Evolutionary conservation across 2,329 filamentous ascomycete genomes (phyloP).

Genomic region (Pochonia chlamydosporia): DNA sequence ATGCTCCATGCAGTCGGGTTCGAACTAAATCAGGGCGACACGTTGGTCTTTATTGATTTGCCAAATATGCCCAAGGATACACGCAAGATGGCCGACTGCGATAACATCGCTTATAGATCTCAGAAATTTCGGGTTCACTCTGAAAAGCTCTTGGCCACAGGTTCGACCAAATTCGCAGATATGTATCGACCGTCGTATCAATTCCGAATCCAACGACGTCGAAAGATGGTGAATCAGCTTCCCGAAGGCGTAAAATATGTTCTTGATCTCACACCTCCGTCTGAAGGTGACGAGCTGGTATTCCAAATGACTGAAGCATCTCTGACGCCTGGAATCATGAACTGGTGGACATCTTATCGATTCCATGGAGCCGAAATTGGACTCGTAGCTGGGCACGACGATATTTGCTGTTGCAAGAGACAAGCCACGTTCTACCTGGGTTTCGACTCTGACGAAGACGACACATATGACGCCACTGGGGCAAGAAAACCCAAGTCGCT

Average conservation of each 20-base stretch:
- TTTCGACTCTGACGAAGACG: background rate
- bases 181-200: slow-evolving; percentile 38
- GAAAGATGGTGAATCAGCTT: slow-evolving; percentile 26
- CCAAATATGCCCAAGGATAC: slow-evolving; percentile 16
- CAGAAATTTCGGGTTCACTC: slow-evolving; percentile 40
- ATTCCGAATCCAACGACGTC: slow-evolving; percentile 30
- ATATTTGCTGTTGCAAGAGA: slow-evolving; percentile 28
- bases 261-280: slow-evolving; percentile 57
- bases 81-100: slow-evolving; percentile 25
- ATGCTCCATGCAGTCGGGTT: slow-evolving; percentile 19
- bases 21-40: slow-evolving; percentile 33
- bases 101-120: slow-evolving; percentile 25
- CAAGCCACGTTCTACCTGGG: background rate
- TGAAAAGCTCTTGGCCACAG: slow-evolving; percentile 37
- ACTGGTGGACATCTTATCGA: slow-evolving; percentile 42
- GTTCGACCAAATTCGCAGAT: slow-evolving; percentile 40
- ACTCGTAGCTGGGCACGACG: slow-evolving; percentile 35
- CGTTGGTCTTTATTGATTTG: slow-evolving; percentile 37
- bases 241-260: slow-evolving; percentile 48
- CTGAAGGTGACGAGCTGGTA: slow-evolving; percentile 57
- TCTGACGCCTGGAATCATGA: slow-evolving; percentile 47
- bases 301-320: slow-evolving; percentile 53
- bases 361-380: slow-evolving; percentile 25
- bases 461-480: background rate
- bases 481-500: background rate